phyloP scores from a whole-genome alignment of 2,329 filamentous ascomycete genomes.

The Aspergillus neotritici region DNA sequence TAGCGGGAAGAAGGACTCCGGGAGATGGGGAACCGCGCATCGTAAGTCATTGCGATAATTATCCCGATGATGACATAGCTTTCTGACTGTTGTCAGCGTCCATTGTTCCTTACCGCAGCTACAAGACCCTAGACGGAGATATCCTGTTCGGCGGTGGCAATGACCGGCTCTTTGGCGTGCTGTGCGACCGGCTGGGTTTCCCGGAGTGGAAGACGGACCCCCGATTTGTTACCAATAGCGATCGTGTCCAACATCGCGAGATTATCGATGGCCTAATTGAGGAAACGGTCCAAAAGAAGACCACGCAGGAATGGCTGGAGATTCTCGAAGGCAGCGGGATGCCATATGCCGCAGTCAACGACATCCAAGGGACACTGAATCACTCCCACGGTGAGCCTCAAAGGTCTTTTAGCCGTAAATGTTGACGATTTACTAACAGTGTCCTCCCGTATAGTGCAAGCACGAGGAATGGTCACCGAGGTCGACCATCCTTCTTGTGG shows the following conservation, averaged over 20 bases:
- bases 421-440: background rate
- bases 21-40: slow-evolving; percentile 94
- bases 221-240: slow-evolving; percentile 54
- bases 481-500: slow-evolving; percentile 79
- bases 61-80: background rate
- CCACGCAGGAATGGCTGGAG: slow-evolving; percentile 81
- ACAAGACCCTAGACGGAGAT: slow-evolving; percentile 58
- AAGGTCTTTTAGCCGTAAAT: too few species aligned
- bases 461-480: slow-evolving; percentile 84
- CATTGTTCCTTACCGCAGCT: slow-evolving; percentile 92
- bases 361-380: slow-evolving; percentile 75
- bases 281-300: slow-evolving; percentile 64
- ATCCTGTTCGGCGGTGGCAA: slow-evolving; percentile 61
- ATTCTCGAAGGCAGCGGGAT: slow-evolving; percentile 85
- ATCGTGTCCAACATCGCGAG: slow-evolving; percentile 61
- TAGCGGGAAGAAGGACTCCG: slow-evolving; percentile 78
- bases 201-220: slow-evolving; percentile 54
- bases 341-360: slow-evolving; percentile 92
- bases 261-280: slow-evolving; percentile 77
- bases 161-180: slow-evolving; percentile 55
- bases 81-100: slow-evolving; percentile 57
- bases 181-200: slow-evolving; percentile 53
- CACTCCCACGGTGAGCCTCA: slow-evolving; percentile 67
- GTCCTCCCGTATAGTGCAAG: slow-evolving; percentile 46
- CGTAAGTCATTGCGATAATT: slow-evolving; percentile 48